Base-by-base conservation (phyloP, 768 basidiomycete genomes). In the Pisolithus sp. region DNA sequence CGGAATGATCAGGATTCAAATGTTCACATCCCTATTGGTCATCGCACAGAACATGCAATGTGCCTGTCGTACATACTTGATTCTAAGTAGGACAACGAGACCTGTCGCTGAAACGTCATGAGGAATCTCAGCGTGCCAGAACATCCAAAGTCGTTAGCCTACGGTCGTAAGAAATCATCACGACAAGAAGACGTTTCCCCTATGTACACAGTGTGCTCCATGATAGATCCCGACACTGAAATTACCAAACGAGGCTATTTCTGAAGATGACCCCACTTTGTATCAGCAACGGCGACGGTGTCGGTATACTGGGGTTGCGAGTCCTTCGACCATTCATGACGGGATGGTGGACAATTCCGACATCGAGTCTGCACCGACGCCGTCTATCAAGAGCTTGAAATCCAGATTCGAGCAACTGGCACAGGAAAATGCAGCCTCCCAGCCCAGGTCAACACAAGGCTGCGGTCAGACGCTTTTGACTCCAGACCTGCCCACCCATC, bases 331-430 rank as follows among this genome's bases (percentile, higher is more conserved):
- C 18, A 41, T 21, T 20, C 18, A 21, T 21, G 40, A 41, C 40
- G 48, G 1, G 49, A 65, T 65, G 63, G 42, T 56, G 28, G 52
- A 57, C 45, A 49, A 36, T 20, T 50, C 63, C n/a, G 48, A 65
- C 55, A 72, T 83, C 55, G 80, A 86, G 64, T 75, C 77, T 18
- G 72, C 69, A 4, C 74, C 82, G 36, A 71, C 76, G 17, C 79
- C 79, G 37, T 81, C 86, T 2, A 86, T 89, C 49, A 83, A 77
- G 65, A 86, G 76, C 53, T 72, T 90, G 17, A 78, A 79, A 42
- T 86, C 83, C 28, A 79, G 72, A 60, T 90, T 89, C 60, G 87
- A 90, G 62, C 77, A 81, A 58, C 68, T 87, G 23, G 82, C 85
- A 4, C 70, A 72, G 43, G 70, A 72, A 9, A 67, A 73, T 12